phyloP scores from a whole-genome alignment of 148 eudicot species.

The Cornus suecica region DNA sequence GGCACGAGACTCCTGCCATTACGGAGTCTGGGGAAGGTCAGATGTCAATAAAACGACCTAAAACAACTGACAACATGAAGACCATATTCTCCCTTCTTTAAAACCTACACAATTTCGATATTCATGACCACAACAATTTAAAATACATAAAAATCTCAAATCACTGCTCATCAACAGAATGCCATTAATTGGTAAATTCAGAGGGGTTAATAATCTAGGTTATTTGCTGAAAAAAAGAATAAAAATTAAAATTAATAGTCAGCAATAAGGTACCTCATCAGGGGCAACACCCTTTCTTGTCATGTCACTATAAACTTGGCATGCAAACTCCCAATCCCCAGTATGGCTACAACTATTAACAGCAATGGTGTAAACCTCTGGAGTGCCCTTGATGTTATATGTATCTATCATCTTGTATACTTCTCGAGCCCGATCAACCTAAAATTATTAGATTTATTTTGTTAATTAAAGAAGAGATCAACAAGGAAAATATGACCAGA shows the following conservation, averaged over 20 bases:
- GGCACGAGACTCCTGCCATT: too few species aligned
- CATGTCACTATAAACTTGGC: slow-evolving; percentile 80
- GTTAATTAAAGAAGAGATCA: not conserved
- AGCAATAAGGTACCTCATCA: slow-evolving; percentile 68
- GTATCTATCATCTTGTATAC: slow-evolving; percentile 71
- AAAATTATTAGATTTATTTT: slow-evolving; percentile 12
- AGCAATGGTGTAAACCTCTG: slow-evolving; percentile 96
- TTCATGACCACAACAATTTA: not conserved
- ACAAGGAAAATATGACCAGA: not conserved
- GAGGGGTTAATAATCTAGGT: not conserved
- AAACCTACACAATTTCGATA: not conserved
- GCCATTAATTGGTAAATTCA: not conserved
- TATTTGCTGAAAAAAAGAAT: not conserved
- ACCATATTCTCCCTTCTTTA: not conserved
- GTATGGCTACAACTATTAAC: slow-evolving; percentile 76
- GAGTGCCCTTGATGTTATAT: slow-evolving; percentile 77
- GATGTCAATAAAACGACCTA: not conserved
- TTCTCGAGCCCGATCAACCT: slow-evolving; percentile 79
- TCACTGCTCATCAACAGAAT: not conserved
- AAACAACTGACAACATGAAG: not conserved
- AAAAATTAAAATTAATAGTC: not conserved
- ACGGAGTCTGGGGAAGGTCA: too few species aligned
- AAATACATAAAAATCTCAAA: not conserved
- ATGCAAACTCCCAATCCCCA: slow-evolving; percentile 96
- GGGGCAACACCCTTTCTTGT: slow-evolving; percentile 72